Conservation (phyloP, 345 rosid genomes). For the Pugionium cornutum region DNA sequence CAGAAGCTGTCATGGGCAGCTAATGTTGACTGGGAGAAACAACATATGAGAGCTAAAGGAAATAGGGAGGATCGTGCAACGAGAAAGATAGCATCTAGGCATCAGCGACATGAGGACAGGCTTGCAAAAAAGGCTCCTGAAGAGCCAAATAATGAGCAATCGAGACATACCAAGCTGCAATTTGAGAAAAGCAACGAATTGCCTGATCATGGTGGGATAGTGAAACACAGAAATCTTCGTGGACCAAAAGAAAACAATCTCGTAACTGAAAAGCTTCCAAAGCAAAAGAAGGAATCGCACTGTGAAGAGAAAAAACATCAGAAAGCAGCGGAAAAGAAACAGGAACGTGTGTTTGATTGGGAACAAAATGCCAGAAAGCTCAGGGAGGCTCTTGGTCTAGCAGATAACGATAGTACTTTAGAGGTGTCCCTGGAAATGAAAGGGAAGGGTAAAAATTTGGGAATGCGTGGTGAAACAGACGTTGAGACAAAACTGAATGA, state of each 20-base stretch:
- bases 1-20: constrained; percentile 45
- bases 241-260: constrained; percentile 41
- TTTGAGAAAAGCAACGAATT: constrained; percentile 45
- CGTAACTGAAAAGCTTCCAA: constrained; percentile 41
- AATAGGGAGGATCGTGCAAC: constrained; percentile 44
- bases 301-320: constrained; percentile 34
- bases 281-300: constrained; percentile 35
- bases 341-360: constrained; percentile 37
- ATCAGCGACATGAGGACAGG: constrained; percentile 43
- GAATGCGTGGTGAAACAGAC: neutral
- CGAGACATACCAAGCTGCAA: constrained; percentile 33
- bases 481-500: constrained; percentile 33
- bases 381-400: constrained; percentile 42
- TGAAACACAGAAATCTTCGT: constrained; percentile 41
- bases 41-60: constrained; percentile 40
- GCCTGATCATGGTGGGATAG: constrained; percentile 39
- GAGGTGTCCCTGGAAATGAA: constrained; percentile 30
- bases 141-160: constrained; percentile 46
- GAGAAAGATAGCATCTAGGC: constrained; percentile 43
- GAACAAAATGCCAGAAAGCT: constrained; percentile 43
- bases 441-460: constrained; percentile 31
- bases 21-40: constrained; percentile 41
- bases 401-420: constrained; percentile 37
- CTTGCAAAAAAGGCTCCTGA: constrained; percentile 43
- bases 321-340: constrained; percentile 29